Evolutionary conservation across 2,329 filamentous ascomycete species (phyloP).

Genomic region (Xylaria sp.): DNA sequence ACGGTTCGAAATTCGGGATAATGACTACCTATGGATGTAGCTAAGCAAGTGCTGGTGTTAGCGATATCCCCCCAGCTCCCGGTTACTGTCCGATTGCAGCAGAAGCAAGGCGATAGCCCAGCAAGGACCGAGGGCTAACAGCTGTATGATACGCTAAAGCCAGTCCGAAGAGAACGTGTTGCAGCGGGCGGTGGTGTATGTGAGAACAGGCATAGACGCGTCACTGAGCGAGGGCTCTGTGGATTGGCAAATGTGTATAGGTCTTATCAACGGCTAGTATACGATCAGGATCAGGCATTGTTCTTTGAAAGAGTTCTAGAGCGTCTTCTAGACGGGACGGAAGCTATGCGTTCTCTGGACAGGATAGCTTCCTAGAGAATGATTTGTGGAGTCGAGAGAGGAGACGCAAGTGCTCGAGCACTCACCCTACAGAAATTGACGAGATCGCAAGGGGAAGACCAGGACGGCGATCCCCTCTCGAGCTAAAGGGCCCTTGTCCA

Average conservation of each 20-base stretch:
- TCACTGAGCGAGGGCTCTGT: conserved; percentile 12
- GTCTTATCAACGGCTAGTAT: conserved; percentile 29
- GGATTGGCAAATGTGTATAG: conserved; percentile 32
- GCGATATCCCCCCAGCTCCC: too few relatives aligned
- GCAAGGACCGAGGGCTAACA: too few relatives aligned
- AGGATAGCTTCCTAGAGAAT: conserved; percentile 14
- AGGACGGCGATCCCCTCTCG: conserved; percentile 25
- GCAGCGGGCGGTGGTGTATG: conserved; percentile 17
- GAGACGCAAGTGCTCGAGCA: conserved; percentile 27
- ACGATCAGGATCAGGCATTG: conserved; percentile 9
- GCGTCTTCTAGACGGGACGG: neutral
- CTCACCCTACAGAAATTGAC: conserved; percentile 31
- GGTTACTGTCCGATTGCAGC: too few relatives aligned
- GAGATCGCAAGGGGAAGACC: conserved; percentile 29
- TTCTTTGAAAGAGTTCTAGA: conserved; percentile 4
- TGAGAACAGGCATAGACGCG: conserved; percentile 24
- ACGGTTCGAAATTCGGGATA: too few relatives aligned
- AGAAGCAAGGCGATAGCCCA: too few relatives aligned
- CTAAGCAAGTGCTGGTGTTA: too few relatives aligned
- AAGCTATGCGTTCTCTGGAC: conserved; percentile 6
- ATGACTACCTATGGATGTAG: too few relatives aligned
- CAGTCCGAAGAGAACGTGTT: conserved; percentile 5
- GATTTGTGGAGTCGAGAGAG: conserved; percentile 27
- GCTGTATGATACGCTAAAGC: conserved; percentile 5
- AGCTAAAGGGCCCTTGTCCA: conserved; percentile 15